Conservation (phyloP, 1,284 basidiomycete genomes). For the Crucibulum cyathiforme region DNA sequence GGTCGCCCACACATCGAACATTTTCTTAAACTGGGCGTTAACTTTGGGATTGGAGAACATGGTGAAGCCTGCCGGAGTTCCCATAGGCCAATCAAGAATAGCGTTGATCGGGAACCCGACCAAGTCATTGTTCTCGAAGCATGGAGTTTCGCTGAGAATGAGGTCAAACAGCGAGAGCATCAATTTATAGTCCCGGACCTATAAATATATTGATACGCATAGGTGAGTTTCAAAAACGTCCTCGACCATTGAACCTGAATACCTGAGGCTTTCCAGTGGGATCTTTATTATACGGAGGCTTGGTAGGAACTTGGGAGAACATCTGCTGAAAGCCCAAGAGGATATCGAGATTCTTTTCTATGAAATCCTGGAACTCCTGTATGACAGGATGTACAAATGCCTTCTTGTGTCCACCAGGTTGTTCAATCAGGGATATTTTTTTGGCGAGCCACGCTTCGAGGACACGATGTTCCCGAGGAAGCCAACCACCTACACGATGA, state of each 20-base stretch:
- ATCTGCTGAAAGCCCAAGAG: too few species aligned
- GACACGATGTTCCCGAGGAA: background rate
- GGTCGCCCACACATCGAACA: constrained; percentile 38
- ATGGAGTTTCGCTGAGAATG: constrained; percentile 46
- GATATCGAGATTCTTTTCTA: too few species aligned
- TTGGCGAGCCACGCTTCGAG: background rate
- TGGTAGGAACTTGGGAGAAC: background rate
- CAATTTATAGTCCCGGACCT: constrained; percentile 50
- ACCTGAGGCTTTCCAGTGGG: constrained; percentile 31
- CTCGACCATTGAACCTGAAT: constrained; percentile 2
- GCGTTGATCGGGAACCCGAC: constrained; percentile 52
- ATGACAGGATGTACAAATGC: too few species aligned
- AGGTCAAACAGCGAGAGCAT: constrained; percentile 52
- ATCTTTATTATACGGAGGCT: constrained; percentile 35
- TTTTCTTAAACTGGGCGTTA: constrained; percentile 26
- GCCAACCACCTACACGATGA: background rate
- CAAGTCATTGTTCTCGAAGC: constrained; percentile 40
- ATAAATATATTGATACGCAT: background rate
- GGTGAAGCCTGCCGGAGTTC: constrained; percentile 35
- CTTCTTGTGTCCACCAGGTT: background rate
- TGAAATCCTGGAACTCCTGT: too few species aligned
- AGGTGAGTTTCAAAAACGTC: background rate
- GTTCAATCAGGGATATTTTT: background rate
- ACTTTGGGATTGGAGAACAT: constrained; percentile 14
- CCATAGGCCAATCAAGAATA: constrained; percentile 56